Percentiles rank a stretch among this genome's conserved stretches.
These are phyloP conservation scores for Acrocalymma vagum DNA, from an alignment of 2,329 filamentous ascomycete genomes.

Conservation along the genomic window DNA sequence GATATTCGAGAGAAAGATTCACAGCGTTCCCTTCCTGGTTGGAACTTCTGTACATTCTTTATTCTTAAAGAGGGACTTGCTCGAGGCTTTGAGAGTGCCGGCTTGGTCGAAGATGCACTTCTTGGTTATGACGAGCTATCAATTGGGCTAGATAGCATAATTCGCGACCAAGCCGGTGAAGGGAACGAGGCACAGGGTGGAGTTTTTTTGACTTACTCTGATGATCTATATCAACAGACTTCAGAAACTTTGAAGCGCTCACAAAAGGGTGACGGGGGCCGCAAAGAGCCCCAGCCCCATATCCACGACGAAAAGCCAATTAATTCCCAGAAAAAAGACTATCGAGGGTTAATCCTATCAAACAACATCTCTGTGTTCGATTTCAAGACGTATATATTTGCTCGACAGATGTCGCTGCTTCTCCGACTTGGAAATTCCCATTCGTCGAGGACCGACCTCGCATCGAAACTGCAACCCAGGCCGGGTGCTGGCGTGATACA, in stretches of 20 bases:
- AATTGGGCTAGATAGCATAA: conserved; percentile 82
- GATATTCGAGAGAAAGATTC: conserved; percentile 95
- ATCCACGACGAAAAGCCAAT: conserved; percentile 47
- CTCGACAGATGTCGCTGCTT: conserved; percentile 83
- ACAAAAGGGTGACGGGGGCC: conserved; percentile 21
- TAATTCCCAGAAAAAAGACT: conserved; percentile 70
- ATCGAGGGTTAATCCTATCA: conserved; percentile 88
- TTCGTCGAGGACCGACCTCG: conserved; percentile 52
- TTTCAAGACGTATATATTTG: conserved; percentile 93
- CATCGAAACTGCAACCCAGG: conserved; percentile 42
- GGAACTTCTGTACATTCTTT: conserved; percentile 99
- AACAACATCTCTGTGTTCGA: conserved; percentile 98
- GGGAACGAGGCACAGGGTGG: conserved; percentile 74
- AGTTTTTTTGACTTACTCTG: conserved; percentile 74
- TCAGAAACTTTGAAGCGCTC: conserved; percentile 26
- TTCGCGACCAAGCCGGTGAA: conserved; percentile 74
- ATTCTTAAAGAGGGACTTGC: conserved; percentile 96
- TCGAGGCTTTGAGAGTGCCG: conserved; percentile 93
- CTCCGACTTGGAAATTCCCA: conserved; percentile 78
- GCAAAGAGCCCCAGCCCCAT: conserved; percentile 19
- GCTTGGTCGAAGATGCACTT: conserved; percentile 92
- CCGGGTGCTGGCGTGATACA: conserved; percentile 32
- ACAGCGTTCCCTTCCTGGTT: conserved; percentile 86
- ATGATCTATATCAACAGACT: conserved; percentile 70
- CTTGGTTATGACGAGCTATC: conserved; percentile 95